Percentiles rank a stretch among this genome's conserved stretches.
phyloP scores from a whole-genome alignment of 805 yeast species.

The Saccharomycopsis olivae region DNA sequence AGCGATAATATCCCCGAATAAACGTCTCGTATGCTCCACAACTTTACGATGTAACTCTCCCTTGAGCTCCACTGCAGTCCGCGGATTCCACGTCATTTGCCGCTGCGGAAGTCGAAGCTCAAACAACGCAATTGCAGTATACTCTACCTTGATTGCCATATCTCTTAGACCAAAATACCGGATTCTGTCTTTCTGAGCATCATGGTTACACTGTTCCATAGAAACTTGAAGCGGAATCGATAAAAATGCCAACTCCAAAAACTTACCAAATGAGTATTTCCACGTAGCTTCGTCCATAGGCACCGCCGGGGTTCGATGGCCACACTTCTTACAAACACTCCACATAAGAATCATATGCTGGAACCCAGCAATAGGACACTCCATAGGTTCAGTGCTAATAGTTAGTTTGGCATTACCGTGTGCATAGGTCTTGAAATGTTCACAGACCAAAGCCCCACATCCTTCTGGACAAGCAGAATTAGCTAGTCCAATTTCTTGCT shows the following conservation, averaged over 20 bases:
- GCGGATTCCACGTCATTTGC: conserved; percentile 60
- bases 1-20: conserved; percentile 63
- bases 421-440: conserved; percentile 79
- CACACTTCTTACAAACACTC: conserved; percentile 82
- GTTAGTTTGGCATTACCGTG: conserved; percentile 82
- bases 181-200: conserved; percentile 70
- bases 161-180: conserved; percentile 79
- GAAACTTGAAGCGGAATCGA: conserved; percentile 44
- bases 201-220: conserved; percentile 64
- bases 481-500: conserved; percentile 63
- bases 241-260: conserved; percentile 79
- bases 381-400: conserved; percentile 54
- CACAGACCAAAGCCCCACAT: conserved; percentile 59
- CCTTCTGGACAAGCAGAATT: conserved; percentile 64
- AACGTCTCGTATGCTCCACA: conserved; percentile 38
- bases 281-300: conserved; percentile 83
- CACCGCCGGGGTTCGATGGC: conserved; percentile 59
- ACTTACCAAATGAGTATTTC: conserved; percentile 89
- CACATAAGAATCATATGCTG: conserved; percentile 76
- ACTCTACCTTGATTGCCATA: conserved; percentile 69
- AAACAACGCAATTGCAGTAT: conserved; percentile 61
- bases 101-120: conserved; percentile 73
- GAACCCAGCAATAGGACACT: conserved; percentile 45
- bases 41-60: conserved; percentile 49
- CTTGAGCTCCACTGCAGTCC: conserved; percentile 58